A percentile compares a stretch with the other conserved stretches of the same genome.
Conservation (phyloP, 345 rosid genomes). For the Populus simonii region DNA sequence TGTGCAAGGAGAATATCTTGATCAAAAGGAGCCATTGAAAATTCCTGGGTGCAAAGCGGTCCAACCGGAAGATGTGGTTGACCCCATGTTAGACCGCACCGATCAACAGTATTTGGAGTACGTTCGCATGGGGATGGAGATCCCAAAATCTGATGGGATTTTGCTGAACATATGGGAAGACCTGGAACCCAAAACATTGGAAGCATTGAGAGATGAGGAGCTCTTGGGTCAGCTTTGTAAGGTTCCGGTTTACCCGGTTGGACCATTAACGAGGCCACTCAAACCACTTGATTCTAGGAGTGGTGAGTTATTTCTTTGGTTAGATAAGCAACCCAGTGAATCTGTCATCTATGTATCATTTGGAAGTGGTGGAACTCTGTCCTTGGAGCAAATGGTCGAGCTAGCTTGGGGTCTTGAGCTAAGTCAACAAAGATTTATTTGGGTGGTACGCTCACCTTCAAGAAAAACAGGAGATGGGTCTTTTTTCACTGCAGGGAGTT, state of each 20-base stretch:
- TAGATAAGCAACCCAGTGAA: slow-evolving; percentile 31
- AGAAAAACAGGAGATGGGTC: neutral
- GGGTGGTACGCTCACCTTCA: slow-evolving; percentile 41
- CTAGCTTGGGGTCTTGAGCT: slow-evolving; percentile 46
- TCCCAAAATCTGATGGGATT: slow-evolving; percentile 3
- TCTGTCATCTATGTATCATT: slow-evolving; percentile 54
- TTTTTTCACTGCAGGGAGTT: slow-evolving; percentile 16
- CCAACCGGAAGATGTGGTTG: slow-evolving; percentile 2
- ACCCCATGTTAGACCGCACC: neutral
- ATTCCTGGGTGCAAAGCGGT: slow-evolving; percentile 7
- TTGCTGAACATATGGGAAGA: slow-evolving; percentile 24
- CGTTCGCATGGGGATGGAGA: neutral
- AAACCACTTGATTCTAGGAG: neutral
- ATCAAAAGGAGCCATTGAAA: slow-evolving; percentile 1
- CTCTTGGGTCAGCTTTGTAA: neutral
- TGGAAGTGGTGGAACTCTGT: slow-evolving; percentile 37
- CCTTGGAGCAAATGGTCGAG: slow-evolving; percentile 38
- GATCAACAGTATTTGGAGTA: neutral
- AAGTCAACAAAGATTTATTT: slow-evolving; percentile 40
- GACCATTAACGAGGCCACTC: slow-evolving; percentile 1
- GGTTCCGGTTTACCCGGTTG: slow-evolving; percentile 3
- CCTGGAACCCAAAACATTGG: slow-evolving; percentile 6
- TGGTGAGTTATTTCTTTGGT: slow-evolving; percentile 25
- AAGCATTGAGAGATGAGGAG: neutral
- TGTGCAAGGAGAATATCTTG: slow-evolving; percentile 8